Percentiles rank a stretch among this genome's conserved stretches.
These are phyloP conservation scores for Meripilus lineatus DNA, from an alignment of 1,284 basidiomycete species.

Conservation along the genomic window DNA sequence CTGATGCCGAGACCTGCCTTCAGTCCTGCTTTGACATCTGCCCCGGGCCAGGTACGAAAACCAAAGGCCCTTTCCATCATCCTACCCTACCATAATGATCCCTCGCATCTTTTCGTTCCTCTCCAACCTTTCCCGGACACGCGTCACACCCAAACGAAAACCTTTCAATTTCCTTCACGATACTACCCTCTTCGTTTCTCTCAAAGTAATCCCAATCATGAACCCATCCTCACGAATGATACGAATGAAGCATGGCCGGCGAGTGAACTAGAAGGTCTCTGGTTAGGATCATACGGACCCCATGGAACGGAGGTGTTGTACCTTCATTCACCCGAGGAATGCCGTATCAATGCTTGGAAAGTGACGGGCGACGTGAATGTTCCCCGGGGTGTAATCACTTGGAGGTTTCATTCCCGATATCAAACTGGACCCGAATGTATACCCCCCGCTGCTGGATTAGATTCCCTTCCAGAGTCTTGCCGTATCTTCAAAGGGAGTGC, in stretches of 20 bases:
- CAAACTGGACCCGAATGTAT: no score
- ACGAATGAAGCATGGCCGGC: slow-evolving; percentile 8
- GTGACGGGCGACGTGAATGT: slow-evolving; percentile 17
- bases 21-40: not conserved
- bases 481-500: no score
- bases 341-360: slow-evolving; percentile 14
- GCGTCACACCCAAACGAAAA: not conserved
- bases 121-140: no score
- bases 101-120: not conserved
- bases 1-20: not conserved
- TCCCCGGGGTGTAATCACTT: slow-evolving; percentile 16
- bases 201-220: not conserved
- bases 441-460: no score
- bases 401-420: slow-evolving; percentile 9
- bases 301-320: slow-evolving; percentile 21
- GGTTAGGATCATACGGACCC: slow-evolving; percentile 21
- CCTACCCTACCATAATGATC: not conserved
- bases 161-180: slow-evolving; percentile 8
- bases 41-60: no score
- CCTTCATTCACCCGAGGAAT: slow-evolving; percentile 6
- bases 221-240: slow-evolving; percentile 9
- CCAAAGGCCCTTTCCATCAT: not conserved
- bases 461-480: no score
- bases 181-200: slow-evolving; percentile 18
- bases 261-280: slow-evolving; percentile 15